These are phyloP conservation scores for Fusarium sp. DNA, from an alignment of 2,329 filamentous ascomycete species.

Conservation along the genomic window DNA sequence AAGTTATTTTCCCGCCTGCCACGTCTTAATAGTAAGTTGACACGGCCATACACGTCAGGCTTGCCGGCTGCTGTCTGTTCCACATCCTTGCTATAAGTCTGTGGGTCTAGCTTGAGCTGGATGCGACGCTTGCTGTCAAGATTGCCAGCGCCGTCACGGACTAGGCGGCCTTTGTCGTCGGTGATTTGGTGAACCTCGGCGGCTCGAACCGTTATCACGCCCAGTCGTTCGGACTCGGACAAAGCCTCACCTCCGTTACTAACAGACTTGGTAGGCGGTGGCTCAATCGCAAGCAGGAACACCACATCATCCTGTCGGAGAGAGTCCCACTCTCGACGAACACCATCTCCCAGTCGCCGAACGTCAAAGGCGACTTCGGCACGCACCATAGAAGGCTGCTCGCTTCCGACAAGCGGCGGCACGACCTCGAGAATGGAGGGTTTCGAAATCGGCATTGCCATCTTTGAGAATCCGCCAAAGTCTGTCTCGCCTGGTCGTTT, in stretches of 20 bases:
- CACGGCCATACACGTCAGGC: slow-evolving; percentile 83
- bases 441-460: slow-evolving; percentile 90
- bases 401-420: slow-evolving; percentile 86
- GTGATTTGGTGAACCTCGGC: slow-evolving; percentile 90
- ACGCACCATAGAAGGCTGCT: slow-evolving; percentile 86
- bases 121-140: slow-evolving; percentile 81
- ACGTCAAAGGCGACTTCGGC: slow-evolving; percentile 91
- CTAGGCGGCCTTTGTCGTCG: slow-evolving; percentile 84
- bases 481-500: slow-evolving; percentile 75
- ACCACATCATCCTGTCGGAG: slow-evolving; percentile 90
- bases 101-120: slow-evolving; percentile 85
- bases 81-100: slow-evolving; percentile 83
- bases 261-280: slow-evolving; percentile 66
- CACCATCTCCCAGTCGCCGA: slow-evolving; percentile 80
- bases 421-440: slow-evolving; percentile 90
- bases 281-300: slow-evolving; percentile 85
- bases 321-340: slow-evolving; percentile 91
- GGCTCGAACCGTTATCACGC: slow-evolving; percentile 80
- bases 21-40: slow-evolving; percentile 90
- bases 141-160: slow-evolving; percentile 73
- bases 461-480: slow-evolving; percentile 90
- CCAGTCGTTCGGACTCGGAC: slow-evolving; percentile 72
- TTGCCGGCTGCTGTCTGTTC: slow-evolving; percentile 77
- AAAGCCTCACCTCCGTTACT: slow-evolving; percentile 67
- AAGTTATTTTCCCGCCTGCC: slow-evolving; percentile 97